Conservation (phyloP, 2,329 filamentous ascomycete genomes). For the Fusarium sp. region DNA sequence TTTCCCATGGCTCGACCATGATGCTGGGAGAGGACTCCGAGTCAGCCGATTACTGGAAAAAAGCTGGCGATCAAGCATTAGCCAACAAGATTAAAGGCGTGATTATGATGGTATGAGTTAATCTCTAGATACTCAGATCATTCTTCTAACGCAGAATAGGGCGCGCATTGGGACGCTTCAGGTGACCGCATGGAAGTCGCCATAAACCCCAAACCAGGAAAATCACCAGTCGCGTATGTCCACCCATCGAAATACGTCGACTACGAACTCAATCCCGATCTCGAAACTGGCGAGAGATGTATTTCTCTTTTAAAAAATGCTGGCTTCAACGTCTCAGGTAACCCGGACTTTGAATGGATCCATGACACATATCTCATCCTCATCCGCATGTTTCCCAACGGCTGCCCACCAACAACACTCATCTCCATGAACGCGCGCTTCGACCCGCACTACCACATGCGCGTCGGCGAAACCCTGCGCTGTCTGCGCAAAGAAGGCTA, state of each 20-base stretch:
- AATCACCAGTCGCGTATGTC: constrained; percentile 76
- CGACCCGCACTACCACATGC: constrained; percentile 46
- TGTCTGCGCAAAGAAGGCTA: constrained; percentile 27
- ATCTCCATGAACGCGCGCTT: constrained; percentile 46
- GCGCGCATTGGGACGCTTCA: constrained; percentile 73
- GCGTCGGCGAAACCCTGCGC: constrained; percentile 36
- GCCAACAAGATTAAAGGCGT: constrained; percentile 40
- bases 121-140: fast-evolving
- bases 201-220: constrained; percentile 70
- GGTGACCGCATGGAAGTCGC: constrained; percentile 70
- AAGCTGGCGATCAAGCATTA: constrained; percentile 41
- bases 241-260: constrained; percentile 73
- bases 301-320: constrained; percentile 62
- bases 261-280: constrained; percentile 73
- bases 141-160: neutral
- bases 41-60: constrained; percentile 43
- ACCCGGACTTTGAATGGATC: constrained; percentile 76
- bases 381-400: constrained; percentile 75
- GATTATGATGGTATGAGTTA: constrained; percentile 37
- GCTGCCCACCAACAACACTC: constrained; percentile 73
- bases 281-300: constrained; percentile 64
- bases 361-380: constrained; percentile 78
- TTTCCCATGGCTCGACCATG: constrained; percentile 47
- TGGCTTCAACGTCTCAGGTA: constrained; percentile 67
- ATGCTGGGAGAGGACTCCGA: constrained; percentile 45